Evolutionary conservation across 2,329 filamentous ascomycete species (phyloP).

Genomic region (Scedosporium boydii): DNA sequence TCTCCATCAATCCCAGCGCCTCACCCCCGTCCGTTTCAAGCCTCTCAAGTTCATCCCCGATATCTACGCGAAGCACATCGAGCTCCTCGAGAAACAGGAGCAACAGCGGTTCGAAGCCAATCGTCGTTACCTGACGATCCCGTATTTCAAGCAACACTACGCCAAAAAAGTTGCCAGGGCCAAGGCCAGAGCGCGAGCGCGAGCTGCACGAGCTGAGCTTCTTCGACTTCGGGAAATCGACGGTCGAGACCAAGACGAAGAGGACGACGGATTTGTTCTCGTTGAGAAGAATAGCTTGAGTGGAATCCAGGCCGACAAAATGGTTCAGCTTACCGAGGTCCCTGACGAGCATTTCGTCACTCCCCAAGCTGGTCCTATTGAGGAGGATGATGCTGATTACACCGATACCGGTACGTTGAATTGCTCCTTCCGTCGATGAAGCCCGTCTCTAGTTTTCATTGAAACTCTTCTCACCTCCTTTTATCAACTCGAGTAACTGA

Average conservation of each 20-base stretch:
- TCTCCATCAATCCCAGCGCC: not conserved
- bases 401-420: conserved; percentile 71
- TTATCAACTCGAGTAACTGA: conserved; percentile 1
- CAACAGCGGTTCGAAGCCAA: not conserved
- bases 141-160: not conserved
- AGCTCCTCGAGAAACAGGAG: not conserved
- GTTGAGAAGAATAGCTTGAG: not conserved
- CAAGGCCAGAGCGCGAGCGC: not conserved
- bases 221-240: not conserved
- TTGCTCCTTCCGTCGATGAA: not conserved
- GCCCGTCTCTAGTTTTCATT: not conserved
- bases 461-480: not conserved
- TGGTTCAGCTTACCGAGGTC: conserved; percentile 97
- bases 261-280: not conserved
- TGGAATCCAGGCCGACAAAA: conserved; percentile 34
- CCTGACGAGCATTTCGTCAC: conserved; percentile 89
- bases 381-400: conserved; percentile 87
- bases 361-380: conserved; percentile 58
- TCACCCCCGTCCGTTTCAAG: not conserved
- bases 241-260: not conserved
- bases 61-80: not conserved
- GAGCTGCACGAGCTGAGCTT: too few species aligned
- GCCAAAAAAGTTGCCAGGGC: not conserved
- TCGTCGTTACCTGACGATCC: not conserved
- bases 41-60: not conserved